These are phyloP conservation scores for Groenewaldozyma sp. DNA, from an alignment of 1,139 yeast genomes.

Conservation along the genomic window DNA sequence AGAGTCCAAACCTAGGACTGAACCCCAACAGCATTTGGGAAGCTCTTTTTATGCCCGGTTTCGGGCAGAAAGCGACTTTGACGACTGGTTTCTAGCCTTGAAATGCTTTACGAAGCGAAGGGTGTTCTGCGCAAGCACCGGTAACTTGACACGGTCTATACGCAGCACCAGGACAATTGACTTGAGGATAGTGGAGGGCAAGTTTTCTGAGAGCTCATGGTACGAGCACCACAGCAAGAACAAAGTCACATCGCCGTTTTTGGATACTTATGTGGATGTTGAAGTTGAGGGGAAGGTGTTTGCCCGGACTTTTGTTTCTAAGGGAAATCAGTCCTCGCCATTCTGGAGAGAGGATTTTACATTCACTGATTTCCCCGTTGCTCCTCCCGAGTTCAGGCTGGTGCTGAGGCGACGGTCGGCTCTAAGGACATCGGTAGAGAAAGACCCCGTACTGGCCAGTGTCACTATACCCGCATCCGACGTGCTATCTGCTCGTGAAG, in stretches of 20 bases:
- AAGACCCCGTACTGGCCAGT: constrained; percentile 24
- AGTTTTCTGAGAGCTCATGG: constrained; percentile 27
- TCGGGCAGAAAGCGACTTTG: constrained; percentile 61
- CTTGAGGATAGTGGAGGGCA: constrained; percentile 62
- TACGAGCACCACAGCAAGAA: neutral
- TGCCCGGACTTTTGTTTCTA: constrained; percentile 46
- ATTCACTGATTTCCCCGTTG: constrained; percentile 31
- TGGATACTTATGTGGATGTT: constrained; percentile 41
- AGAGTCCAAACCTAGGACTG: too few species aligned
- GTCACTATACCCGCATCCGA: constrained; percentile 13
- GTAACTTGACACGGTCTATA: constrained; percentile 28
- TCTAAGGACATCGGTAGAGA: constrained; percentile 24
- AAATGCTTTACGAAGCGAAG: constrained; percentile 60
- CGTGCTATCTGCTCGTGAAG: constrained; percentile 10
- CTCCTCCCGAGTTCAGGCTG: constrained; percentile 17
- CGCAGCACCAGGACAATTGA: constrained; percentile 48
- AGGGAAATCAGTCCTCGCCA: constrained; percentile 34
- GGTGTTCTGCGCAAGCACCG: constrained; percentile 33
- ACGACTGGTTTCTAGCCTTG: constrained; percentile 76
- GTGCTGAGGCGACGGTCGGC: constrained; percentile 18
- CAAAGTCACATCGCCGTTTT: constrained; percentile 12
- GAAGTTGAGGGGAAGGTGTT: constrained; percentile 47
- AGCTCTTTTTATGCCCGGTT: constrained; percentile 39
- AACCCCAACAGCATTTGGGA: constrained; percentile 8
- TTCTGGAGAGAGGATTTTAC: constrained; percentile 52